Base-by-base conservation (phyloP, 305 asterid species). In the Fraxinus sp. region DNA sequence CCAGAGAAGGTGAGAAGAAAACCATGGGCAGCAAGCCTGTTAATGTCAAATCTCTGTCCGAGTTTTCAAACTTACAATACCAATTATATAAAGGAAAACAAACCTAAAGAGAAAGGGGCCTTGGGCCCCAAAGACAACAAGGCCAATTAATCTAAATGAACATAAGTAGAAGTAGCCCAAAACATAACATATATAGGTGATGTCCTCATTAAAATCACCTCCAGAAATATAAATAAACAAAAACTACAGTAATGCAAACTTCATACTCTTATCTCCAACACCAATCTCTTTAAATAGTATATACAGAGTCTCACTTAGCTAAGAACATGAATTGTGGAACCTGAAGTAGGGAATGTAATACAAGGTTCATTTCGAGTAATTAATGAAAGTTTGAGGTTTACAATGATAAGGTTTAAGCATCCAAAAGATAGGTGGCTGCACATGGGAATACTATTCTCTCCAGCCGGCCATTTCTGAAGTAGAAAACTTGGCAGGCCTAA, bases 321-420 rank as follows among this genome's bases (percentile, higher is more conserved):
- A 36, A 4, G 75, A 20, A 73, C 20, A 1, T 14, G 74, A 43
- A 70, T 46, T n/a, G 64, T 75, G 2, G 76, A 74, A 41, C 33
- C 55, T 33, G 24, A 83, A 52, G 22, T 28, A 55, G 6, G 13
- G 13, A 11, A 14, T 9, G 18, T 1, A 20, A 77, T 43, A 72
- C 33, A 77, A 66, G 59, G 73, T 77, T 82, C 59, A 79, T 26
- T 20, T 46, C 64, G 20, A 59, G 82, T 18, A 77, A 37, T 77
- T 43, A 78, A 68, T 37, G 26, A 77, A 46, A 66, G 32, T 72
- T 72, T 52, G 13, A 66, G 46, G 81, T 26, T 30, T 49, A 49
- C 62, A 16, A 14, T 4, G 62, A 16, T 52, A 52, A 52, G 20
- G 22, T 52, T 52, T 52, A 52, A 52, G 35, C 11, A 46, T 33